These are phyloP conservation scores for Leccinellum rugosiceps DNA, from an alignment of 768 basidiomycete species.

Conservation along the genomic window DNA sequence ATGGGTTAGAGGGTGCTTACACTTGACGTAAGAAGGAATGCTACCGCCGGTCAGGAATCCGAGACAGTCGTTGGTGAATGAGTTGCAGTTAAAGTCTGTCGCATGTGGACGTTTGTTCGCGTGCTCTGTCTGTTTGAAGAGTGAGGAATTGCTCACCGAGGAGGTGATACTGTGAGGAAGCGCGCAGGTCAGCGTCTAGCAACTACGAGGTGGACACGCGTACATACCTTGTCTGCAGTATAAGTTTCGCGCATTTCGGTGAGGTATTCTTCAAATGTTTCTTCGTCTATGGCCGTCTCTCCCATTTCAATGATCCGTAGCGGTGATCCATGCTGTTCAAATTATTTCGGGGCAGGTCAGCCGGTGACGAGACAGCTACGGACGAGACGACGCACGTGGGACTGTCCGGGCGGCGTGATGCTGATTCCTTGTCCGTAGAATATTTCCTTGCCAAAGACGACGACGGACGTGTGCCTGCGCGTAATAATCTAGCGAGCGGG, in stretches of 20 bases:
- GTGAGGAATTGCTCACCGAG: constrained; percentile 47
- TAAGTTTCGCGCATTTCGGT: constrained; percentile 72
- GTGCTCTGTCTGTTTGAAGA: neutral
- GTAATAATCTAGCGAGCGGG: constrained; percentile 10
- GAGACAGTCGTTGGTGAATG: constrained; percentile 85
- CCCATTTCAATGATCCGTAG: constrained; percentile 72
- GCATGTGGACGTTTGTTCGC: neutral
- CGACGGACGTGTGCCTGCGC: constrained; percentile 87
- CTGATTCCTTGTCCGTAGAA: constrained; percentile 90
- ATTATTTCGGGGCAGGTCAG: neutral
- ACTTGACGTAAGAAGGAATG: constrained; percentile 81
- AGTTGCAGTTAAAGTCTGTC: constrained; percentile 91
- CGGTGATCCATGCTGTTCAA: constrained; percentile 69
- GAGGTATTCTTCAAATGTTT: constrained; percentile 84
- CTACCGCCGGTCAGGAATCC: constrained; percentile 83
- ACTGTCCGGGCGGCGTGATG: constrained; percentile 68
- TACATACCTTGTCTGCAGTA: constrained; percentile 80
- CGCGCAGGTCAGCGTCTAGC: neutral
- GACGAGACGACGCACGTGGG: constrained; percentile 58
- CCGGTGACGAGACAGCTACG: neutral
- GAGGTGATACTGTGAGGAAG: constrained; percentile 69
- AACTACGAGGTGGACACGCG: neutral
- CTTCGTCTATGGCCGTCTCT: constrained; percentile 75
- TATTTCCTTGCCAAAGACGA: constrained; percentile 80
- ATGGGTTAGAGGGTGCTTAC: constrained; percentile 32